Evolutionary conservation across 768 basidiomycete species (phyloP), one percentile per base, ranked within the genome.

Genomic region (Mycena indigotica): DNA sequence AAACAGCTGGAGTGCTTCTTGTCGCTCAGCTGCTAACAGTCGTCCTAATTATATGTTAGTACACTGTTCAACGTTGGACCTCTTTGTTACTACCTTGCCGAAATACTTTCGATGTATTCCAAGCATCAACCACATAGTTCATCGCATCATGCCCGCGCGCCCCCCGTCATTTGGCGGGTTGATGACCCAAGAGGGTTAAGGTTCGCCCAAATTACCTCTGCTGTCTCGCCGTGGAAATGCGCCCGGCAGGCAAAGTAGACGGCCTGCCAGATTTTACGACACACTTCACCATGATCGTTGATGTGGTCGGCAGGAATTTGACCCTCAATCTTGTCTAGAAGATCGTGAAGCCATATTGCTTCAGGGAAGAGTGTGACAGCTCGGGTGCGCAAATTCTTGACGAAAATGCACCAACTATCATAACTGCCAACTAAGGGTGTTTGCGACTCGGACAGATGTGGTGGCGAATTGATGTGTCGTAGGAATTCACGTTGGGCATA

Each of bases 301-400:
- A 57, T 57, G 21, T 57, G 56, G 46, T 45, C 50, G 1, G 56
- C 56, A 13, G 56, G 56, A 23, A 57, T 57, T 35, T 58, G 57
- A 15, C 57, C 57, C 23, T 58, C 57, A n/a, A 41, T 28, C 17
- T 0, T 10, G 13, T 24, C 52, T 4, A 58, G 44, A 4, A 53
- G 21, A 6, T 28, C 19, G 30, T 53, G 57, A 1, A 58, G 21
- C 57, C 57, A 57, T 15, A 1, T 13, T 32, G 51, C 56, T 39
- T 38, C 26, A 6, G 57, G 57, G 15, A 58, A 58, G 8, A 58
- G n/a, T 13, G 2, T 12, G 1, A 46, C 17, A 3, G 50, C 52
- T 5, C 52, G 51, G 12, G 26, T 32, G 1, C 45, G 21, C 25
- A 26, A 23, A 28, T 58, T 53, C 25, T 52, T 46, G 13, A 52